Base-by-base conservation (phyloP, 352 stramenopile species). In the Phytophthora palmivora region DNA sequence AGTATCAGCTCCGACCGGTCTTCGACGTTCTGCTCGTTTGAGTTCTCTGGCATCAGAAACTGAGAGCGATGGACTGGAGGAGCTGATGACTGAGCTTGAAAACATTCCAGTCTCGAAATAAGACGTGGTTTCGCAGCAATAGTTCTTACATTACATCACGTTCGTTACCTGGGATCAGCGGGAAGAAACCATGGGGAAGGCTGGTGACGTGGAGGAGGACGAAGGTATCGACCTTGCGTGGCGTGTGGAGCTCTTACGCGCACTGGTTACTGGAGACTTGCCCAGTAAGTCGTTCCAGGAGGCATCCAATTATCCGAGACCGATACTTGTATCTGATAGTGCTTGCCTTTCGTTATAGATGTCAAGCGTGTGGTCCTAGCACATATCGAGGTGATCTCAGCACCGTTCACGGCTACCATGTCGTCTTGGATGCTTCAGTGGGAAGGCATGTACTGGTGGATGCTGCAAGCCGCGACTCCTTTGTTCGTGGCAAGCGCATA, bases 401-500 rank as follows among this genome's bases (percentile, higher is more conserved):
- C 67, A 16, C 67, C 81, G 4, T 90, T 92, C 50, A 84, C 76
- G 14, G 72, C 73, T 54, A 34, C 50, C 2, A 85, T 90, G 77
- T 78, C 77, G 9, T 19, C 63, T 16, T 87, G 76, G 75, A 74
- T 83, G 42, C 67, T 91, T 37, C 73, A 91, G 45, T 89, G 79
- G 74, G 83, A 92, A 58, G 85, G 75, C 1, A 56, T 86, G 46
- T 70, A 92, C 56, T 92, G 83, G 83, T 92, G 83, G 83, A 84
- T 90, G 64, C 61, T 92, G 19, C 67, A 83, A 33, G 67, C 81
- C 14, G 81, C 81, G 8, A 91, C 80, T 1, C 75, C 83, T 33
- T 67, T 92, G n/a, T 91, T 87, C 58, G 45, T 89, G 12, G 81
- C 83, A 22, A 77, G 78, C 18, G 72, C 69, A 6, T 91, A 88